These are phyloP conservation scores for Trypanosoma mega DNA, from an alignment of 208 protist species.

Conservation along the genomic window DNA sequence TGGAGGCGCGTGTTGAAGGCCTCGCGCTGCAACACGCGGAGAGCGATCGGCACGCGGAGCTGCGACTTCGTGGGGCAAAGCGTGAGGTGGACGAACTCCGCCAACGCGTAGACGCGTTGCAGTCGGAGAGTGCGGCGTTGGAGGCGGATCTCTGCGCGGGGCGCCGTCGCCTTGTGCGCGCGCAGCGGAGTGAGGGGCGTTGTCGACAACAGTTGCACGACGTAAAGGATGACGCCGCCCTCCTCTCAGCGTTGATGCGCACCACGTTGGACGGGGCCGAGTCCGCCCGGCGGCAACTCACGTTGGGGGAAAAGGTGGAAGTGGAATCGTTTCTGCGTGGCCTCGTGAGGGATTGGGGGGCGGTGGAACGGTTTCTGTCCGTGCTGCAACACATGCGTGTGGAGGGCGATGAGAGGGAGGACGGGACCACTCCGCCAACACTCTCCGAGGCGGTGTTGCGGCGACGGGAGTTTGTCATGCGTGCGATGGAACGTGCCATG, in stretches of 20 bases:
- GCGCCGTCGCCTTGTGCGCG: constrained; percentile 33
- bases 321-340: constrained; percentile 52
- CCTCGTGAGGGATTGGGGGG: constrained; percentile 64
- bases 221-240: constrained; percentile 64
- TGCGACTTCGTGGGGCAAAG: constrained; percentile 47
- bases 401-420: too few relatives aligned
- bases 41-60: constrained; percentile 39
- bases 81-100: constrained; percentile 47
- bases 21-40: constrained; percentile 56
- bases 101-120: constrained; percentile 11
- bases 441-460: too few relatives aligned
- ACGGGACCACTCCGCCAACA: too few relatives aligned
- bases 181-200: constrained; percentile 30
- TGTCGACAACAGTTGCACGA: constrained; percentile 51
- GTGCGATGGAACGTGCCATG: too few relatives aligned
- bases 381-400: too few relatives aligned
- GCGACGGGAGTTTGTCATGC: too few relatives aligned
- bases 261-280: constrained; percentile 54
- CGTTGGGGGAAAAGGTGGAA: background rate
- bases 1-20: constrained; percentile 47
- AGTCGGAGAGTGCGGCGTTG: constrained; percentile 9
- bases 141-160: constrained; percentile 38
- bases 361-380: constrained; percentile 66
- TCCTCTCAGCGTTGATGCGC: constrained; percentile 68
- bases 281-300: constrained; percentile 29